phyloP scores from a whole-genome alignment of 2,329 filamentous ascomycete genomes.

The Fusarium graminum region DNA sequence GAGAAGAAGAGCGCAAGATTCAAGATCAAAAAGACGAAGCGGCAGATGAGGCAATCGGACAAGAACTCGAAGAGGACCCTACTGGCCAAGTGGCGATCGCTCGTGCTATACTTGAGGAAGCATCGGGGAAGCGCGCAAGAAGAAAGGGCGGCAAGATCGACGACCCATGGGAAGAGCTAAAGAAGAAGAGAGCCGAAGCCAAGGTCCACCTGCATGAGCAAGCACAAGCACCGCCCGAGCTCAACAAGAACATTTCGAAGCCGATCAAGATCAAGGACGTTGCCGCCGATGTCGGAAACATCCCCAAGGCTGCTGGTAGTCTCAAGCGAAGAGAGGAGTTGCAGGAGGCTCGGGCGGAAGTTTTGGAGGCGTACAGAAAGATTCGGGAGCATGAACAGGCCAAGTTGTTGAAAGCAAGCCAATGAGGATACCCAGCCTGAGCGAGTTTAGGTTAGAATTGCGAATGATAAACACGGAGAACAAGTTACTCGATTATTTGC shows the following conservation, averaged over 20 bases:
- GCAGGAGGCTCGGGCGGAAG: slow-evolving; percentile 53
- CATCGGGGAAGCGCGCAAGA: slow-evolving; percentile 57
- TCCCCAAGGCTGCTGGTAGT: slow-evolving; percentile 57
- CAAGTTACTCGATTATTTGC: background rate
- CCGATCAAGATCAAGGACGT: slow-evolving; percentile 54
- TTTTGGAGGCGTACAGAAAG: slow-evolving; percentile 57
- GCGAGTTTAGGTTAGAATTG: slow-evolving; percentile 9
- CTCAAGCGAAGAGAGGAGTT: slow-evolving; percentile 57
- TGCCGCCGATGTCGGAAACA: slow-evolving; percentile 53
- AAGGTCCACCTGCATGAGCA: slow-evolving; percentile 68
- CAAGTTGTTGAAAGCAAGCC: slow-evolving; percentile 44
- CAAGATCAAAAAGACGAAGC: slow-evolving; percentile 75
- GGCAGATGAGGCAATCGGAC: slow-evolving; percentile 72
- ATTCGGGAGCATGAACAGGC: slow-evolving; percentile 56
- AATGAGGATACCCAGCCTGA: slow-evolving; percentile 20
- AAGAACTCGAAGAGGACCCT: slow-evolving; percentile 71
- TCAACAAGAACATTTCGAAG: slow-evolving; percentile 64
- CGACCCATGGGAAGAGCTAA: slow-evolving; percentile 83
- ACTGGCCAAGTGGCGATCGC: slow-evolving; percentile 62
- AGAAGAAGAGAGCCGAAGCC: slow-evolving; percentile 71
- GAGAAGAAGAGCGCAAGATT: slow-evolving; percentile 73
- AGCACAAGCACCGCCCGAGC: slow-evolving; percentile 80
- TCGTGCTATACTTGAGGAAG: slow-evolving; percentile 56
- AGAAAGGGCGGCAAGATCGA: slow-evolving; percentile 67
- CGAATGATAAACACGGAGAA: background rate